These are phyloP conservation scores for Tylopilus sp. DNA, from an alignment of 768 basidiomycete species.

Conservation along the genomic window DNA sequence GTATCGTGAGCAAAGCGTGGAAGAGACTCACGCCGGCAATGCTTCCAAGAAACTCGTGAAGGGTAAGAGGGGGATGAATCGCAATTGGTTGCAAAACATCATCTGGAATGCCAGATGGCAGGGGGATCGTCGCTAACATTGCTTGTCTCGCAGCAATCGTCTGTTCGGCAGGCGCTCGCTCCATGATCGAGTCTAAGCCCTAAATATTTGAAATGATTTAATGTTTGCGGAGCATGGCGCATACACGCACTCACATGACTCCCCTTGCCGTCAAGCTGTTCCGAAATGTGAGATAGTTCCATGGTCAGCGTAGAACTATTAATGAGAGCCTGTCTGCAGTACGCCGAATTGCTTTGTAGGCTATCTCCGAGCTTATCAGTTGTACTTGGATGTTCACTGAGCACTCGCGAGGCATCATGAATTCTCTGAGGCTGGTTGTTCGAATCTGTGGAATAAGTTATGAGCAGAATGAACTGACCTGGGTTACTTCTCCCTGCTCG, in stretches of 20 bases:
- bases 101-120: conserved; percentile 61
- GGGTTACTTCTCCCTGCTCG: neutral
- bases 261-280: neutral
- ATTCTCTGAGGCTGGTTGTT: neutral
- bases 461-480: conserved; percentile 1
- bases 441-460: neutral
- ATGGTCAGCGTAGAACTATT: conserved; percentile 6
- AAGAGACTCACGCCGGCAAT: conserved; percentile 49
- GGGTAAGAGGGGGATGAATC: conserved; percentile 57
- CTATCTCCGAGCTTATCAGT: conserved; percentile 21
- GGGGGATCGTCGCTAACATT: conserved; percentile 55
- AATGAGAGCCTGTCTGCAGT: conserved; percentile 14
- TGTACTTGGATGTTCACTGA: conserved; percentile 9
- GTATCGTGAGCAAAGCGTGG: neutral
- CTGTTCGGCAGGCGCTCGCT: conserved; percentile 29
- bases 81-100: conserved; percentile 66
- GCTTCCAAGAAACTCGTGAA: conserved; percentile 67
- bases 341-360: conserved; percentile 28
- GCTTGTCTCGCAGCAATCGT: conserved; percentile 53
- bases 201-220: neutral
- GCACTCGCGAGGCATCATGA: neutral
- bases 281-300: neutral
- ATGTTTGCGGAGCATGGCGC: neutral
- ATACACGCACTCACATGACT: conserved; percentile 22
- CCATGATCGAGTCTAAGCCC: neutral